A percentile compares a stretch with the other conserved stretches of the same genome.
Conservation (phyloP, 2,329 filamentous ascomycete genomes). For the Fusarium anguioides region DNA sequence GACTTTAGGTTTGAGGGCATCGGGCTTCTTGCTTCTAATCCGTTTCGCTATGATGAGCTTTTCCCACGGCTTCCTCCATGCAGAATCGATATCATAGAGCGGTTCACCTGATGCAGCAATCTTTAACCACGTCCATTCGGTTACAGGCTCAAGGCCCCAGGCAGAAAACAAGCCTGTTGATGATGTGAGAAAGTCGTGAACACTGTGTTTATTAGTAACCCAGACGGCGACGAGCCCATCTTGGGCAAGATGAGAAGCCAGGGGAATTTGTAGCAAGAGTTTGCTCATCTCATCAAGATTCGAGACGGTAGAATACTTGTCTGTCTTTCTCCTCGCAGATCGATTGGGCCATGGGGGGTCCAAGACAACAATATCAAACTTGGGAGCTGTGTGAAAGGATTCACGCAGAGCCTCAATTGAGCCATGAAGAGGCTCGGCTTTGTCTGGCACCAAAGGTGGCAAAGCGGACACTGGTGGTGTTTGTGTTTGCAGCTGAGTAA, state of each 20-base stretch:
- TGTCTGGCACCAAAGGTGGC: slow-evolving; percentile 53
- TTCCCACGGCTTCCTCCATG: slow-evolving; percentile 82
- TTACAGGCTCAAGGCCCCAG: slow-evolving; percentile 73
- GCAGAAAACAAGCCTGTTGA: slow-evolving; percentile 68
- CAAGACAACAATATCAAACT: slow-evolving; percentile 75
- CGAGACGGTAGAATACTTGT: slow-evolving; percentile 60
- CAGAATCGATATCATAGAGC: slow-evolving; percentile 67
- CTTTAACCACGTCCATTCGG: slow-evolving; percentile 86
- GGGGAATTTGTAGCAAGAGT: slow-evolving; percentile 66
- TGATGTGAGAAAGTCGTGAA: slow-evolving; percentile 65
- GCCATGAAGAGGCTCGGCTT: slow-evolving; percentile 60
- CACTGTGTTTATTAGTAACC: slow-evolving; percentile 78
- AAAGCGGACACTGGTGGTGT: slow-evolving; percentile 9
- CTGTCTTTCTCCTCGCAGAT: slow-evolving; percentile 71
- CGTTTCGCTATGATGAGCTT: slow-evolving; percentile 71
- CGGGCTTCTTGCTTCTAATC: slow-evolving; percentile 45
- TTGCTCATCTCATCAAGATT: slow-evolving; percentile 58
- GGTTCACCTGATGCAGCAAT: slow-evolving; percentile 73
- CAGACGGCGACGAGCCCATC: slow-evolving; percentile 75
- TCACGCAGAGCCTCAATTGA: slow-evolving; percentile 56
- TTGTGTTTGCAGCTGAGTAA: slow-evolving; percentile 24
- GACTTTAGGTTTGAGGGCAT: slow-evolving; percentile 58
- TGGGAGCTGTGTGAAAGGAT: slow-evolving; percentile 57
- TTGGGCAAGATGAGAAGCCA: slow-evolving; percentile 63
- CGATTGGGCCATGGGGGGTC: slow-evolving; percentile 87